Percentiles rank a stretch among this genome's conserved stretches.
Conservation (phyloP, 2,329 filamentous ascomycete genomes). For the Purpureocillium lavendulum region DNA sequence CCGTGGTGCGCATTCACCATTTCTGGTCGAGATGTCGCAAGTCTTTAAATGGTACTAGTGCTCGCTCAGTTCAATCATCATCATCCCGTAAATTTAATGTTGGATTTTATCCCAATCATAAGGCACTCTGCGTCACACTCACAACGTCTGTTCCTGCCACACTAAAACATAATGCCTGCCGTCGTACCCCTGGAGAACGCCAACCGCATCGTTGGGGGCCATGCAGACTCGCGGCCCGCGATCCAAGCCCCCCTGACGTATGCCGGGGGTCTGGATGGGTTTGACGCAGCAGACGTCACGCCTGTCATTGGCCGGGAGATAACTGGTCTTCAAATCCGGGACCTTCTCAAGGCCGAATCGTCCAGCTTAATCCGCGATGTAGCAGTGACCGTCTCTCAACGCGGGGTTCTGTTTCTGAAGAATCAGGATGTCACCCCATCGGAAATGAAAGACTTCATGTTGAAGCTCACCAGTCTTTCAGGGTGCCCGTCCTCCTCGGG, state of each 20-base stretch:
- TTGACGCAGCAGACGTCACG: slow-evolving; percentile 30
- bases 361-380: slow-evolving; percentile 40
- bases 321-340: slow-evolving; percentile 23
- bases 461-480: slow-evolving; percentile 20
- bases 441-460: slow-evolving; percentile 29
- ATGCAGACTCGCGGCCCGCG: slow-evolving; percentile 19
- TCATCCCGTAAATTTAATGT: too few relatives aligned
- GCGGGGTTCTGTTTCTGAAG: slow-evolving; percentile 28
- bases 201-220: slow-evolving; percentile 16
- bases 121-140: too few relatives aligned
- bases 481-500: slow-evolving; percentile 35
- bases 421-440: slow-evolving; percentile 24
- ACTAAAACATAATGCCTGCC: too few relatives aligned
- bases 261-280: slow-evolving; percentile 30
- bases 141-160: too few relatives aligned
- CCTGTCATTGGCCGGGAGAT: slow-evolving; percentile 44
- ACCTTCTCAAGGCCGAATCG: slow-evolving; percentile 30
- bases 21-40: slow-evolving; percentile 17
- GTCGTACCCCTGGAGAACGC: too few relatives aligned
- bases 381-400: slow-evolving; percentile 37
- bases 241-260: slow-evolving; percentile 27
- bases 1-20: slow-evolving; percentile 14
- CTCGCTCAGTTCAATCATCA: slow-evolving; percentile 3
- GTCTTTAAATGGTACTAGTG: slow-evolving; percentile 8
- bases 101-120: too few relatives aligned